Evolutionary conservation across 495 filamentous ascomycete species (phyloP).

Genomic region (Tuber magnatum): DNA sequence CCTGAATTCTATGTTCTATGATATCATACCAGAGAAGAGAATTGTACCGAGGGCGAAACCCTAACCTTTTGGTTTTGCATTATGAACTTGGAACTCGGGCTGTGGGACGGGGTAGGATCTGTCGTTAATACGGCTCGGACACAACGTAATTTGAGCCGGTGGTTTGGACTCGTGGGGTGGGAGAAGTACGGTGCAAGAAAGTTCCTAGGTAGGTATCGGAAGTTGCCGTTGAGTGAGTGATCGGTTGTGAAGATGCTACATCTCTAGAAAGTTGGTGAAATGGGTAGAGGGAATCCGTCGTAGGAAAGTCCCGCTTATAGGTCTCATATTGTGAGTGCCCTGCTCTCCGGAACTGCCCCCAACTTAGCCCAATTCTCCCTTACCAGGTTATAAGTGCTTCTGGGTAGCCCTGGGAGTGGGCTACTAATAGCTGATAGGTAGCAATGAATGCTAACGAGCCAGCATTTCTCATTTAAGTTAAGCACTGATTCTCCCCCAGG

Average conservation of each 20-base stretch:
- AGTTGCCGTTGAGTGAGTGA: not conserved
- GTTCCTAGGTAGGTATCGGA: not conserved
- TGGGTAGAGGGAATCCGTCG: not conserved
- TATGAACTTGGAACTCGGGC: not conserved
- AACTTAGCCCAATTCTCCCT: too few relatives aligned
- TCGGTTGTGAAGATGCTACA: not conserved
- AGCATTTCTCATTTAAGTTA: too few relatives aligned
- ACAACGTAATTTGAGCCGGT: not conserved
- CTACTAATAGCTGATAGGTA: too few relatives aligned
- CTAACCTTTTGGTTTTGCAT: not conserved
- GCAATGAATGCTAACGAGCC: too few relatives aligned
- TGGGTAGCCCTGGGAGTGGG: too few relatives aligned
- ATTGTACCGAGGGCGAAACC: not conserved
- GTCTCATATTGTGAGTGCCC: not conserved
- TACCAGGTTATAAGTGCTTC: too few relatives aligned
- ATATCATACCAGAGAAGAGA: not conserved
- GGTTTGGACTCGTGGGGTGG: not conserved
- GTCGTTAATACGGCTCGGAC: not conserved
- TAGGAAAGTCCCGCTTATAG: not conserved
- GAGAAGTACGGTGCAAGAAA: not conserved
- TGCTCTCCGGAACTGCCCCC: not conserved
- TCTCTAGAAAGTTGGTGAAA: not conserved
- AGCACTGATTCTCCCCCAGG: too few relatives aligned
- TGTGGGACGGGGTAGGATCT: not conserved
- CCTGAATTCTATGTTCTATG: not conserved